phyloP scores from a whole-genome alignment of 2,329 filamentous ascomycete genomes.

The Plenodomus lindquistii region DNA sequence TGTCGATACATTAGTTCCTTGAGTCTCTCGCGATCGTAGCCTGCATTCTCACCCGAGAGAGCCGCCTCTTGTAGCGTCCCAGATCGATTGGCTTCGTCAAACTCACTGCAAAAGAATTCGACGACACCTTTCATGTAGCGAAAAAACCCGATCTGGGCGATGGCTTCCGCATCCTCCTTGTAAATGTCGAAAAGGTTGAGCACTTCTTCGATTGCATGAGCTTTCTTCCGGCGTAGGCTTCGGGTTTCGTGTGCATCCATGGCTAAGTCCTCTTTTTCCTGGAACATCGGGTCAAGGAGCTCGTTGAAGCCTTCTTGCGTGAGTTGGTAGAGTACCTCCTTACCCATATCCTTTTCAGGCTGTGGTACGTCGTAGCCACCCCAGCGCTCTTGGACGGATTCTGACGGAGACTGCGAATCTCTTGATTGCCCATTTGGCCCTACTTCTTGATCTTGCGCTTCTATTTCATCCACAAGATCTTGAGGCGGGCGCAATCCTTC shows the following conservation, averaged over 20 bases:
- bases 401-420: conserved; percentile 73
- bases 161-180: conserved; percentile 15
- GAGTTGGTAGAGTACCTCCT: conserved; percentile 87
- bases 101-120: conserved; percentile 16
- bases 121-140: conserved; percentile 31
- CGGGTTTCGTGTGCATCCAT: conserved; percentile 60
- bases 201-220: conserved; percentile 24
- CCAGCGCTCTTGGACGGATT: conserved; percentile 70
- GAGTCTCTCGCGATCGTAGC: not conserved
- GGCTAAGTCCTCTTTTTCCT: conserved; percentile 75
- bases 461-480: conserved; percentile 32
- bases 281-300: conserved; percentile 84
- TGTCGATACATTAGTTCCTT: not conserved
- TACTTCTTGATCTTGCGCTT: conserved; percentile 67
- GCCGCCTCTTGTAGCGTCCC: not conserved
- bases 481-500: conserved; percentile 62
- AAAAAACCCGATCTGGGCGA: conserved; percentile 29
- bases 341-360: conserved; percentile 79
- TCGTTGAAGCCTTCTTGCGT: conserved; percentile 94
- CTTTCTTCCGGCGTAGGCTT: conserved; percentile 30
- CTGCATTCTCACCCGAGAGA: not conserved
- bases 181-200: conserved; percentile 18
- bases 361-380: conserved; percentile 78
- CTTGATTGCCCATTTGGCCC: not conserved
- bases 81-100: not conserved